Percentiles rank a stretch among this genome's conserved stretches.
These are phyloP conservation scores for Epithele typhae DNA, from an alignment of 768 basidiomycete species.

Conservation along the genomic window DNA sequence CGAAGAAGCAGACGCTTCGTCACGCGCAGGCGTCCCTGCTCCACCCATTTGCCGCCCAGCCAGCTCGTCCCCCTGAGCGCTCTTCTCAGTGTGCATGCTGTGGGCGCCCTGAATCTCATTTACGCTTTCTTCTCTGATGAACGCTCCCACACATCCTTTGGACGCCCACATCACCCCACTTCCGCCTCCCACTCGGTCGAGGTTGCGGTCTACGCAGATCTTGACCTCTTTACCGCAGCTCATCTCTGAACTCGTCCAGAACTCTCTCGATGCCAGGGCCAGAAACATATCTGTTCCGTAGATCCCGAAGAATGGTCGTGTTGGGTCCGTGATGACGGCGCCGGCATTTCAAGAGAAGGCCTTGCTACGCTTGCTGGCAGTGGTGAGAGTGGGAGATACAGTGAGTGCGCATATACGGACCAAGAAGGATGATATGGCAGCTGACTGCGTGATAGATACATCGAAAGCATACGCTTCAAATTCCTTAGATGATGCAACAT, in stretches of 20 bases:
- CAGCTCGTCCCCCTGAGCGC: too few species aligned
- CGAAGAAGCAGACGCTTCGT: too few species aligned
- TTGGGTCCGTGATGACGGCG: constrained; percentile 84
- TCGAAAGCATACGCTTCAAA: constrained; percentile 62
- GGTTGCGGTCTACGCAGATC: constrained; percentile 78
- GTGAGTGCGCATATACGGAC: constrained; percentile 42
- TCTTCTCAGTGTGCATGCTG: too few species aligned
- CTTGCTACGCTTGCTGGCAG: constrained; percentile 51
- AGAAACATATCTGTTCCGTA: constrained; percentile 62
- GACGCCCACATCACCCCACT: constrained; percentile 38
- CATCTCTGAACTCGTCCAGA: constrained; percentile 84
- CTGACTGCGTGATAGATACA: constrained; percentile 42
- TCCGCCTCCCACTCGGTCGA: constrained; percentile 56
- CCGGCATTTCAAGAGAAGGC: constrained; percentile 62
- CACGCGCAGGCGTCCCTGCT: too few species aligned
- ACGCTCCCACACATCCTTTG: too few species aligned
- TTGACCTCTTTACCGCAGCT: constrained; percentile 78
- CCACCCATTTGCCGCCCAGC: too few species aligned
- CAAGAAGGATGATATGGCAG: neutral
- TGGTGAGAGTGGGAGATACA: constrained; percentile 56
- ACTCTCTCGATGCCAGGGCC: constrained; percentile 81
- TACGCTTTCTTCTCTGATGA: too few species aligned
- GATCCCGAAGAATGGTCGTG: constrained; percentile 77
- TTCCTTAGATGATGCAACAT: constrained; percentile 55
- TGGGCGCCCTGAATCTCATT: too few species aligned